Conservation (phyloP, 1,139 yeast species). For the Scheffersomyces segobiensis region DNA sequence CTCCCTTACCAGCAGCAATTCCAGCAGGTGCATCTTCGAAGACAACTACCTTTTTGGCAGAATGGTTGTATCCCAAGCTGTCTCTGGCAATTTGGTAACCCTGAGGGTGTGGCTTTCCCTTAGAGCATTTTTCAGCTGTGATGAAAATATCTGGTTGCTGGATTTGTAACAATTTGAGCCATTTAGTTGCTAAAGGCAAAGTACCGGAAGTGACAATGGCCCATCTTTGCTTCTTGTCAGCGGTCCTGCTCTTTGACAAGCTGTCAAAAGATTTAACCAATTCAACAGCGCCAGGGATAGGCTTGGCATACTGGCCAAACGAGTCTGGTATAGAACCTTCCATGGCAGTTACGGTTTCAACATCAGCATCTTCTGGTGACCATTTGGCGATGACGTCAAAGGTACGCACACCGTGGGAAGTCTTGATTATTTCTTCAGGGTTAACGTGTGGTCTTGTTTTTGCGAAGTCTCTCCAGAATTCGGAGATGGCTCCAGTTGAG, state of each 20-base stretch:
- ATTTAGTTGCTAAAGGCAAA: conserved; percentile 70
- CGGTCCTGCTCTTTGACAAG: conserved; percentile 41
- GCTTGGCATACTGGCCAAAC: conserved; percentile 68
- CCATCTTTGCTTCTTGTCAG: conserved; percentile 56
- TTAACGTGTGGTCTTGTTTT: conserved; percentile 68
- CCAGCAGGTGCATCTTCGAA: conserved; percentile 92
- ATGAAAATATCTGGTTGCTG: conserved; percentile 70
- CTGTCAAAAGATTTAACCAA: conserved; percentile 57
- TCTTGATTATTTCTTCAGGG: conserved; percentile 67
- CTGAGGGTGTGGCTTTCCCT: conserved; percentile 84
- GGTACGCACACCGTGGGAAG: conserved; percentile 83
- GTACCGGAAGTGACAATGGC: conserved; percentile 88
- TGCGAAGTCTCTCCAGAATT: conserved; percentile 76
- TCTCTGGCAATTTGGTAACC: conserved; percentile 72
- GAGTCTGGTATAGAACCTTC: conserved; percentile 73
- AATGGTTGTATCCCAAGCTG: conserved; percentile 51
- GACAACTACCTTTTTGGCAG: conserved; percentile 58
- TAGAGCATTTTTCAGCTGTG: conserved; percentile 74
- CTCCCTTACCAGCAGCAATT: conserved; percentile 78
- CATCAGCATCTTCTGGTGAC: conserved; percentile 73
- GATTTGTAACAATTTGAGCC: conserved; percentile 69
- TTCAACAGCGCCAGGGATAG: conserved; percentile 73
- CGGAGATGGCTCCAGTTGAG: conserved; percentile 80
- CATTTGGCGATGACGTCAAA: conserved; percentile 72
- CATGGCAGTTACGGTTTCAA: conserved; percentile 64